A percentile compares a stretch with the other conserved stretches of the same genome.
These are phyloP conservation scores for Achaetomium macrosporum DNA, from an alignment of 2,329 filamentous ascomycete species.

Conservation along the genomic window DNA sequence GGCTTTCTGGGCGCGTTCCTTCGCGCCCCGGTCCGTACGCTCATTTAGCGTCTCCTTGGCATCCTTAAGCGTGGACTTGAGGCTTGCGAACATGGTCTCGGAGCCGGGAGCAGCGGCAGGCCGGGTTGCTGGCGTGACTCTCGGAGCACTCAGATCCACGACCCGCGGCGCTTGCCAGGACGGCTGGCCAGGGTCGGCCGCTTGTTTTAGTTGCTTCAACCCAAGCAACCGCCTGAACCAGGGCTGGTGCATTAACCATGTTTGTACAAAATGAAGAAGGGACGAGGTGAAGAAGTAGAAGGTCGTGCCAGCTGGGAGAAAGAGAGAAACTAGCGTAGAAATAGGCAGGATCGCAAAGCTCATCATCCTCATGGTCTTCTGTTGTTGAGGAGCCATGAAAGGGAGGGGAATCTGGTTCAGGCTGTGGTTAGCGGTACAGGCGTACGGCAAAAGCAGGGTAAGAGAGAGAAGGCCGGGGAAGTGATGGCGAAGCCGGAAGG, in stretches of 20 bases:
- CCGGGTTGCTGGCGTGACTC: constrained; percentile 12
- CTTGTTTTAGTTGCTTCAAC: constrained; percentile 30
- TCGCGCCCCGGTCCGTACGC: constrained; percentile 9
- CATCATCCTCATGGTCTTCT: constrained; percentile 30
- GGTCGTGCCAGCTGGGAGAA: constrained; percentile 47
- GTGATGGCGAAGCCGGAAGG: not conserved
- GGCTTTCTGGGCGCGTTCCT: constrained; percentile 12
- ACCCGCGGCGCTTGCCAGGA: constrained; percentile 31
- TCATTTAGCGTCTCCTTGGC: constrained; percentile 21
- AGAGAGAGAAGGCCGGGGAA: not conserved
- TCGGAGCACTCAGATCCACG: constrained; percentile 21
- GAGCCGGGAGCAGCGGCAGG: not conserved
- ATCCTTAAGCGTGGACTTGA: constrained; percentile 13
- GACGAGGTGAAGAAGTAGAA: constrained; percentile 53
- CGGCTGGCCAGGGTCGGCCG: not conserved
- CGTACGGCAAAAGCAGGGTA: not conserved
- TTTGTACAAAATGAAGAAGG: constrained; percentile 37
- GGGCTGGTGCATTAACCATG: constrained; percentile 37
- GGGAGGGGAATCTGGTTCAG: constrained; percentile 28
- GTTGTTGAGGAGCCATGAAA: constrained; percentile 30
- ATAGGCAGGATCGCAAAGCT: constrained; percentile 32
- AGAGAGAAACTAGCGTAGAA: constrained; percentile 40
- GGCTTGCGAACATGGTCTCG: constrained; percentile 14
- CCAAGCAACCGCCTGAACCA: constrained; percentile 34
- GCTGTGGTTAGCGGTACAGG: not conserved